A percentile compares a stretch with the other conserved stretches of the same genome.
Evolutionary conservation across 176 grass and related monocot genomes (phyloP).

Genomic region (Cenchrus fungigraminus): DNA sequence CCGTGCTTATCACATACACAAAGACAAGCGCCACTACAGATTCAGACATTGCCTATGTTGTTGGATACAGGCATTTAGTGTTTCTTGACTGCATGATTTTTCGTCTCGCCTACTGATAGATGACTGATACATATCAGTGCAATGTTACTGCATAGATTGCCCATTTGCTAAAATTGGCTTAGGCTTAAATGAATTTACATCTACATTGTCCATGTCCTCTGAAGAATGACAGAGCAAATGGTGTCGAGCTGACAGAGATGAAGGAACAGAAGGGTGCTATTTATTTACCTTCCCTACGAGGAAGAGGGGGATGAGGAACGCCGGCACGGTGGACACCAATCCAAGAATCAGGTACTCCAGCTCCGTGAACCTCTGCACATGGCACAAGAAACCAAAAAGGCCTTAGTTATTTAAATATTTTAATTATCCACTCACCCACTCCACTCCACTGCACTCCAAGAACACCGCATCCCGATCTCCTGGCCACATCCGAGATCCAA

Average conservation of each 20-base stretch:
- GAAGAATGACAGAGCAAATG: background rate
- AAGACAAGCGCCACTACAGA: background rate
- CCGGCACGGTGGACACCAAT: constrained; percentile 77
- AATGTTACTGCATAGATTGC: background rate
- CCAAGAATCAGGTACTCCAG: constrained; percentile 87
- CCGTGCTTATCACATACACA: background rate
- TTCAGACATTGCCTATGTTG: background rate
- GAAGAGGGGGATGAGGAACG: constrained; percentile 77
- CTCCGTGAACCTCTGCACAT: constrained; percentile 81
- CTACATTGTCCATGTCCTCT: background rate
- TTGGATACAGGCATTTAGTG: background rate
- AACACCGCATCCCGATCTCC: background rate
- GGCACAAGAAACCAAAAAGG: constrained; percentile 17
- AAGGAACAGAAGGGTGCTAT: background rate
- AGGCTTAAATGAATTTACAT: background rate
- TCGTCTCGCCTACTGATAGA: background rate
- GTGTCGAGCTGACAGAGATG: background rate
- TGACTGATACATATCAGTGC: background rate
- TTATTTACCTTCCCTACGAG: constrained; percentile 78
- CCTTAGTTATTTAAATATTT: background rate
- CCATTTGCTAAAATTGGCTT: background rate
- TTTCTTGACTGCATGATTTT: background rate
- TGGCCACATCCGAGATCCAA: background rate
- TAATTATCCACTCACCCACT: background rate
- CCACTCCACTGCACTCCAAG: background rate